Base-by-base conservation (phyloP, 129 eudicot species). In the Helichrysum umbraculigerum region DNA sequence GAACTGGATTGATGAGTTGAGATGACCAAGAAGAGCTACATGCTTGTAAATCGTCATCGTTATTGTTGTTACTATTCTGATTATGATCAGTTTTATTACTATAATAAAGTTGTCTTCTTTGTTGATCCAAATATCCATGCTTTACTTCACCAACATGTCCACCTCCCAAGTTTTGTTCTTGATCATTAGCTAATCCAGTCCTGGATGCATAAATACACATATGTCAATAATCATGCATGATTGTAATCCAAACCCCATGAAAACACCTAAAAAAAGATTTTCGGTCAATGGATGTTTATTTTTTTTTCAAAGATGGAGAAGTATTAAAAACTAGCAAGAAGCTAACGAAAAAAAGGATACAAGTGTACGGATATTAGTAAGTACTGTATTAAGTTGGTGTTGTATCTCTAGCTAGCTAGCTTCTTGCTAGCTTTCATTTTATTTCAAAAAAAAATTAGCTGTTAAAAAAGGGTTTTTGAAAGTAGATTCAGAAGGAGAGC, bases 81-180 rank as follows among this genome's bases (percentile, higher is more conserved):
- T 66, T 52, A 57, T 28, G 51, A 77, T 68, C 78, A 66, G 15
- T 72, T 33, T 77, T 72, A 58, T 82, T 72, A 52, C 50, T 50
- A 56, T 77, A 65, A 16, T 59, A 75, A 34, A 67, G 35, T 58
- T 82, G 79, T 51, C 82, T 72, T 39, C 76, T 82, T 80, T 74
- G 83, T 63, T 81, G 77, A 68, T 75, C 65, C 68, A 73, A 42
- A 80, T 34, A 75, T 52, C 84, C 88, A 71, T 78, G 86, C 76
- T 81, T 81, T 72, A 75, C 60, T 56, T 70, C 84, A 75, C 62
- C 77, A 68, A 54, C 76, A 74, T 81, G 80, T 54, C 79, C 75
- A 69, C 71, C 81, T 67, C 83, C 86, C 86, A 88, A 81, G 74
- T 78, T 83, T 74, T 85, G 86, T 63, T 89, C 91, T 66, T 82